Evolutionary conservation across 2,329 filamentous ascomycete genomes (phyloP).

Genomic region (Ophioceras dolichostomum): DNA sequence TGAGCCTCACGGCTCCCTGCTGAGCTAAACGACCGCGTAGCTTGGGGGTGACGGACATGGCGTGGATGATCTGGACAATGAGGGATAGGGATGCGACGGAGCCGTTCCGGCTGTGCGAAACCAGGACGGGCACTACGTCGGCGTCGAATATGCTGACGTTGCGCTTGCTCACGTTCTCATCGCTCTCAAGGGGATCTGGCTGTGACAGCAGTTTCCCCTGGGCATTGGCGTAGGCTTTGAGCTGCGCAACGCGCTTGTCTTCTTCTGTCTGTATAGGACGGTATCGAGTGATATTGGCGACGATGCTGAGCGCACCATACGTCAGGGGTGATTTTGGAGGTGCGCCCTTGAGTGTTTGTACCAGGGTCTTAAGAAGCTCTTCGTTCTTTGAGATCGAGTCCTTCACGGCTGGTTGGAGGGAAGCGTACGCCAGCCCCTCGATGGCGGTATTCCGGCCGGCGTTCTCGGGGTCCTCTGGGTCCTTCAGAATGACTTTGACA

Average conservation of each 20-base stretch:
- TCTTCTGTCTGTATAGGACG: slow-evolving; percentile 71
- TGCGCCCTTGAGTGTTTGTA: slow-evolving; percentile 47
- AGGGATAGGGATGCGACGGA: slow-evolving; percentile 61
- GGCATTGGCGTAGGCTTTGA: slow-evolving; percentile 89
- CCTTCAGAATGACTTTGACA: slow-evolving; percentile 51
- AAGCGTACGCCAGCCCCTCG: slow-evolving; percentile 87
- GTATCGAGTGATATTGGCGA: slow-evolving; percentile 76
- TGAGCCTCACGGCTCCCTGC: slow-evolving; percentile 81
- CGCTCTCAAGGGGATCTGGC: slow-evolving; percentile 59
- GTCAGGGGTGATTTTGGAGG: slow-evolving; percentile 57
- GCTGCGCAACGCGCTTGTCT: slow-evolving; percentile 79
- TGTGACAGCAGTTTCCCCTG: slow-evolving; percentile 50
- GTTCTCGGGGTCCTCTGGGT: slow-evolving; percentile 32
- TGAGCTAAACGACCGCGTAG: slow-evolving; percentile 74
- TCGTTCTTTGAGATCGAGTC: slow-evolving; percentile 62
- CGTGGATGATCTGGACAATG: slow-evolving; percentile 63
- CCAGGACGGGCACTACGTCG: slow-evolving; percentile 63
- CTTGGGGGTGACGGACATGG: slow-evolving; percentile 61
- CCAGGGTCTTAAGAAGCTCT: slow-evolving; percentile 55
- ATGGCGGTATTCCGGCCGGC: slow-evolving; percentile 55
- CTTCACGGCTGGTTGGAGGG: slow-evolving; percentile 74
- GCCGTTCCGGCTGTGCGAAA: slow-evolving; percentile 61
- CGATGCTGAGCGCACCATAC: slow-evolving; percentile 77
- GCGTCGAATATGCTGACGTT: slow-evolving; percentile 72
- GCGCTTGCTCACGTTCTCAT: slow-evolving; percentile 61